These are phyloP conservation scores for Diaporthe nobilis DNA, from an alignment of 2,329 filamentous ascomycete species.

Conservation along the genomic window DNA sequence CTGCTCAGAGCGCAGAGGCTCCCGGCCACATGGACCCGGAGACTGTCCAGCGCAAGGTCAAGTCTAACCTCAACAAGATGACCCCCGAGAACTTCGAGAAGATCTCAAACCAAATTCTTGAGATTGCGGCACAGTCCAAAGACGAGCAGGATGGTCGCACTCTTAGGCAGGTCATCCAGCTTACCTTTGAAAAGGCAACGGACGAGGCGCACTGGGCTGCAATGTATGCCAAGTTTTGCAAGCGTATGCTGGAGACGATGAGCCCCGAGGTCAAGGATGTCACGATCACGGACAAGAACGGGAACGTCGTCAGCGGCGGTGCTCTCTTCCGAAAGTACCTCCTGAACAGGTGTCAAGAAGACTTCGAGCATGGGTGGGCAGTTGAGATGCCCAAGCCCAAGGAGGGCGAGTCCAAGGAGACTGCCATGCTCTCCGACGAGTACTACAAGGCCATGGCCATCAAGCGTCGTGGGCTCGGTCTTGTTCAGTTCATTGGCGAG, in stretches of 20 bases:
- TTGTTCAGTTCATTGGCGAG: conserved; percentile 99
- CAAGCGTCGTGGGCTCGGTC: conserved; percentile 96
- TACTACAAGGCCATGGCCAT: conserved; percentile 95
- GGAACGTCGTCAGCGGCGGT: conserved; percentile 90
- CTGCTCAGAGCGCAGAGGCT: conserved; percentile 14
- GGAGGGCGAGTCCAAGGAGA: conserved; percentile 79
- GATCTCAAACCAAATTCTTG: conserved; percentile 92
- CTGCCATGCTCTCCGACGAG: conserved; percentile 90
- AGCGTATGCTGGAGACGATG: conserved; percentile 96
- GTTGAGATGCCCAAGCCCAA: conserved; percentile 82
- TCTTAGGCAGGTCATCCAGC: conserved; percentile 96
- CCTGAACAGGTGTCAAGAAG: conserved; percentile 97
- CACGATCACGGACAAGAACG: conserved; percentile 91
- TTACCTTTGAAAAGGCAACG: conserved; percentile 98
- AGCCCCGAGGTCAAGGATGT: conserved; percentile 95
- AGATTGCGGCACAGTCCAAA: conserved; percentile 95
- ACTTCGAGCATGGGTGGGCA: conserved; percentile 99
- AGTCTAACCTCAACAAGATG: conserved; percentile 99
- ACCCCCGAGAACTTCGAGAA: conserved; percentile 98
- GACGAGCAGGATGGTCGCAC: conserved; percentile 95
- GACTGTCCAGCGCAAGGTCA: conserved; percentile 98
- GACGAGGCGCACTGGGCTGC: conserved; percentile 98
- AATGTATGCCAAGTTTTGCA: conserved; percentile 99
- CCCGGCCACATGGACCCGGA: conserved; percentile 83
- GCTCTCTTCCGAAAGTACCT: conserved; percentile 98